phyloP scores from a whole-genome alignment of 306 rosid species.

The Astragalus glycyphyllos region DNA sequence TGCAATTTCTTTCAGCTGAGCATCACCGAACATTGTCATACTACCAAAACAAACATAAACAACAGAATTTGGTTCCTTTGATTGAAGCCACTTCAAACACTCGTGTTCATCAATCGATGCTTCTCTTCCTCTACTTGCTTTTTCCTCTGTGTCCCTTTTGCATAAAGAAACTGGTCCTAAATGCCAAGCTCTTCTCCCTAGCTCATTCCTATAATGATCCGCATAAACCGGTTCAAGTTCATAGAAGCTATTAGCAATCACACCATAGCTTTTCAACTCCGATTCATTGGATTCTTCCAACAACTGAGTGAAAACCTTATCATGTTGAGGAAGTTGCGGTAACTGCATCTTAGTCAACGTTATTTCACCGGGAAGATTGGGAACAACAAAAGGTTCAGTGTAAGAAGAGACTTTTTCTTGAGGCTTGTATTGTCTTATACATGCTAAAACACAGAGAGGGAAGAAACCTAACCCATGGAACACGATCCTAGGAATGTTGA shows the following conservation, averaged over 20 bases:
- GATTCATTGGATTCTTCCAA: conserved; percentile 28
- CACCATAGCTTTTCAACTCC: conserved; percentile 53
- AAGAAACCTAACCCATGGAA: conserved; percentile 63
- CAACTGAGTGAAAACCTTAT: conserved; percentile 11
- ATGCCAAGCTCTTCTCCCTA: conserved; percentile 67
- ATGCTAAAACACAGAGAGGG: conserved; percentile 44
- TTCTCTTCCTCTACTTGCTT: conserved; percentile 50
- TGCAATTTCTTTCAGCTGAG: conserved; percentile 59
- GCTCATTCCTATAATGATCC: conserved; percentile 49
- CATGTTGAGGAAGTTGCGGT: conserved; percentile 25
- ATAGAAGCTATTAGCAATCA: conserved; percentile 59
- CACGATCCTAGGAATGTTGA: conserved; percentile 59
- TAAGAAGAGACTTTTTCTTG: conserved; percentile 48
- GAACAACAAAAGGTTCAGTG: conserved; percentile 54
- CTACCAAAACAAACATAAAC: conserved; percentile 57
- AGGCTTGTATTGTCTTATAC: conserved; percentile 50
- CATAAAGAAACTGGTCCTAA: conserved; percentile 59
- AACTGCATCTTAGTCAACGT: conserved; percentile 49
- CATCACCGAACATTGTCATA: conserved; percentile 27
- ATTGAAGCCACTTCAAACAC: conserved; percentile 56
- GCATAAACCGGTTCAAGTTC: conserved; percentile 61
- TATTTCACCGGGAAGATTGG: conserved; percentile 55
- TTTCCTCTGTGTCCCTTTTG: conserved; percentile 43
- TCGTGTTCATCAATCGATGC: conserved; percentile 46
- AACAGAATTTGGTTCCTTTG: conserved; percentile 49